These are phyloP conservation scores for Gossypium bickii DNA, from an alignment of 345 rosid genomes.

Conservation along the genomic window DNA sequence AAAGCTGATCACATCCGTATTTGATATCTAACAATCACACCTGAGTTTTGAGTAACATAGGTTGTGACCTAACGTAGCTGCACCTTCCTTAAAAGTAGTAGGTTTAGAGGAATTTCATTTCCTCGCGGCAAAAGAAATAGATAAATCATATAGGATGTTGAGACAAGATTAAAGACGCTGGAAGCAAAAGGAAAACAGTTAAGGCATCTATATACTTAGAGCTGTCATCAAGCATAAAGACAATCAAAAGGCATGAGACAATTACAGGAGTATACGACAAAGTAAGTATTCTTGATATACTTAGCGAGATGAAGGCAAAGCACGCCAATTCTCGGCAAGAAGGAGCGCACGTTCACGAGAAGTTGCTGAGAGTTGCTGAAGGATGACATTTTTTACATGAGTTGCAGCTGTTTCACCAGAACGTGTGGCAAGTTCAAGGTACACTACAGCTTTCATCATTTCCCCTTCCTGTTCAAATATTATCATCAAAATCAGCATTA, in stretches of 20 bases:
- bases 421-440: conserved; percentile 88
- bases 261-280: not conserved
- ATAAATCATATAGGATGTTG: not conserved
- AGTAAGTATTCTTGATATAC: not conserved
- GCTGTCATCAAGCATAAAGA: not conserved
- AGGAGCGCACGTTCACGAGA: conserved; percentile 49
- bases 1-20: not conserved
- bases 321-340: conserved; percentile 65
- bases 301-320: conserved; percentile 41
- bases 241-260: not conserved
- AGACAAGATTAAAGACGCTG: not conserved
- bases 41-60: not conserved
- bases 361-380: conserved; percentile 58
- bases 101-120: not conserved
- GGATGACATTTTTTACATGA: conserved; percentile 66
- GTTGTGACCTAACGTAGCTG: not conserved
- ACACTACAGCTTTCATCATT: conserved; percentile 67
- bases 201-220: not conserved
- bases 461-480: conserved; percentile 64
- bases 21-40: not conserved
- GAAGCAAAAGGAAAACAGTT: not conserved
- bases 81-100: not conserved
- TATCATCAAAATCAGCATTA: conserved; percentile 13
- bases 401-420: conserved; percentile 79
- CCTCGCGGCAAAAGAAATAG: not conserved